A percentile compares a stretch with the other conserved stretches of the same genome.
These are phyloP conservation scores for Bretziella fagacearum DNA, from an alignment of 2,329 filamentous ascomycete species.

Conservation along the genomic window DNA sequence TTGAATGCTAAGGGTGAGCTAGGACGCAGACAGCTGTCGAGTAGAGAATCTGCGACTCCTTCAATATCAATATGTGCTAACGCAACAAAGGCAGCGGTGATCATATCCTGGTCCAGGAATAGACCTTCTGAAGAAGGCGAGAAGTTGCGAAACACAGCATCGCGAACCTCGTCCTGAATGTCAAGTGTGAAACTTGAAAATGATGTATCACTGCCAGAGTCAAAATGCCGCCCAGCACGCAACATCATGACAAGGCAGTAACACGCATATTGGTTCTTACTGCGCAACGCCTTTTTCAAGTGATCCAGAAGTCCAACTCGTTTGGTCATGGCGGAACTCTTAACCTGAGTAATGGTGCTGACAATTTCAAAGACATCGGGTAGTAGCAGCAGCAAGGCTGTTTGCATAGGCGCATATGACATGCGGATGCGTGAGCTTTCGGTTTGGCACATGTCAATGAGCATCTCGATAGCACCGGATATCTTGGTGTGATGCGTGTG, in stretches of 20 bases:
- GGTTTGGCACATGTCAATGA: constrained; percentile 52
- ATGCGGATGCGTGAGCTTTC: constrained; percentile 37
- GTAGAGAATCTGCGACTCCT: constrained; percentile 37
- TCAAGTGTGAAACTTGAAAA: constrained; percentile 52
- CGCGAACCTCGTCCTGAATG: constrained; percentile 50
- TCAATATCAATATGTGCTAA: constrained; percentile 45
- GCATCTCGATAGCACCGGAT: constrained; percentile 47
- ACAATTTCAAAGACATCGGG: constrained; percentile 56
- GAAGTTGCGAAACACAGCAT: constrained; percentile 44
- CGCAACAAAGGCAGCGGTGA: constrained; percentile 50
- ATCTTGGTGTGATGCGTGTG: constrained; percentile 43
- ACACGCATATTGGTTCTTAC: constrained; percentile 49
- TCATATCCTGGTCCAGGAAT: constrained; percentile 44
- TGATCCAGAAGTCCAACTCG: constrained; percentile 49
- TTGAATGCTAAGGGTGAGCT: constrained; percentile 43
- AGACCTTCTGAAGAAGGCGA: constrained; percentile 29
- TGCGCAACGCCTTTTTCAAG: constrained; percentile 44
- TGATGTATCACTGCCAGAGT: constrained; percentile 43
- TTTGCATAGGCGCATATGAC: constrained; percentile 43
- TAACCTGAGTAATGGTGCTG: constrained; percentile 47
- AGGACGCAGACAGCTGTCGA: constrained; percentile 38
- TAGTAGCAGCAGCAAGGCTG: constrained; percentile 42
- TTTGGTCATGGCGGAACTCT: constrained; percentile 44
- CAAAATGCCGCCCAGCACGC: constrained; percentile 46
- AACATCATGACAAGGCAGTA: constrained; percentile 47